Evolutionary conservation across 371 early-diverging fungal species (phyloP), one percentile per base, ranked within the genome.

Genomic region (Syncephalastrum sp.): DNA sequence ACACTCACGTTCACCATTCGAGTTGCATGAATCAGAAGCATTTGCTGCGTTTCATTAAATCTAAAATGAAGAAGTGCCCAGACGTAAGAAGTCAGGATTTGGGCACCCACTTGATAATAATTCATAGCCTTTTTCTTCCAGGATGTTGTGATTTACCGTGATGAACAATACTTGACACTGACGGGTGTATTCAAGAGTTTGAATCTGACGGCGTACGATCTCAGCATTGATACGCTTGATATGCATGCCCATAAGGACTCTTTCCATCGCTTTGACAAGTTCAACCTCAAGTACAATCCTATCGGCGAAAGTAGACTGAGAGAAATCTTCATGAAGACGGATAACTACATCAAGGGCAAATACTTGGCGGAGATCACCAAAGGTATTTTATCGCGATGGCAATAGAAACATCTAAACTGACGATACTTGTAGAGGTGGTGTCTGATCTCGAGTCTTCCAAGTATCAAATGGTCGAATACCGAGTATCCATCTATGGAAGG

Each of bases 21-120:
- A 87, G 95, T 13, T 94, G 95, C 60, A 98, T 99, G 98, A 99
- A 99, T 74, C 95, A 96, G 68, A 99, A 99, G 80, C 98, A 98
- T 70, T 67, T 99, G 57, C 73, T 99, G 23, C 92, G 98, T 27
- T 99, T 97, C 63, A 98, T 99, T 72, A 99, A 99, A 73, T 76
- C 92, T 47, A 98, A 98, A 76, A 79, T 99, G 73, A 89, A 90
- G 74, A 93, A 87, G 61, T 73, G 62, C 21, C 85, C 94, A 13
- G 81, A 94, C 55, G 89, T 86, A 73, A 72, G 79, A 59, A 15
- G 8, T 6, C 4, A 23, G 3, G 12, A 13, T 7, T 38, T 13
- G 3, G 8, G 49, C 38, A 47, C 5, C 19, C 7, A 0, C 17
- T 38, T n/a, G 38, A 42, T 55, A 23, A 2, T 19, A 19, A 29